Evolutionary conservation across 1,139 yeast species (phyloP), one percentile per base, ranked within the genome.

Genomic region (Debaryomycetaceae sp.): DNA sequence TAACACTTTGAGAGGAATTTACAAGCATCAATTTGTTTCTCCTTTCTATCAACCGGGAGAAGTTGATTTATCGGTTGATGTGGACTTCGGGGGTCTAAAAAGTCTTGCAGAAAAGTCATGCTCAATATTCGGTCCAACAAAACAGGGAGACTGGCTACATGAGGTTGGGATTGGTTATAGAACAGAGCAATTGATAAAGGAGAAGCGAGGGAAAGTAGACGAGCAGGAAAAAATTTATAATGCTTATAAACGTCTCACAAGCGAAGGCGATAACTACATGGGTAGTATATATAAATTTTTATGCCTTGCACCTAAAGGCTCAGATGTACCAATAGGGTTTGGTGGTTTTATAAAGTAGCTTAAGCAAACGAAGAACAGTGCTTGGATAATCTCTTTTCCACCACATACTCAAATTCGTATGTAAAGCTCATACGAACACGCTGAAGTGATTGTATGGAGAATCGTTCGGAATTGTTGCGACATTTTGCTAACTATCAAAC

Each of bases 21-120:
- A 79, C 53, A 70, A 81, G 54, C 96, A 88, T 60, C 77, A 80
- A 54, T 76, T 88, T 54, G 93, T 86, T 1, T 80, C 85, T n/a
- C 96, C 96, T 1, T 85, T 87, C 50, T 71, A 65, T 30, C 71
- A 72, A 27, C 95, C 95, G 0, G 96, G 96, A 4, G 80, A 81
- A 39, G 91, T 87, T 4, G 96, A 88, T 64, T 71, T 88, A 39
- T 87, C 96, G 0, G 83, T 86, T 1, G 95, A 88, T 57, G 96
- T 88, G 9, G 96, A 88, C 60, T 88, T 88, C 56, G 75, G 71
- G 39, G 85, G 83, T 9, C 63, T 85, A 44, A 68, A 66, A 30
- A 56, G 50, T 27, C 51, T 58, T 37, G 58, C 58, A 11, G 51
- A 61, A 8, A 55, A 50, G 20, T 49, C 50, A 40, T 59, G 56